phyloP scores from a whole-genome alignment of 192 early-diverging fungal species.

The Phlyctochytrium planicorne region DNA sequence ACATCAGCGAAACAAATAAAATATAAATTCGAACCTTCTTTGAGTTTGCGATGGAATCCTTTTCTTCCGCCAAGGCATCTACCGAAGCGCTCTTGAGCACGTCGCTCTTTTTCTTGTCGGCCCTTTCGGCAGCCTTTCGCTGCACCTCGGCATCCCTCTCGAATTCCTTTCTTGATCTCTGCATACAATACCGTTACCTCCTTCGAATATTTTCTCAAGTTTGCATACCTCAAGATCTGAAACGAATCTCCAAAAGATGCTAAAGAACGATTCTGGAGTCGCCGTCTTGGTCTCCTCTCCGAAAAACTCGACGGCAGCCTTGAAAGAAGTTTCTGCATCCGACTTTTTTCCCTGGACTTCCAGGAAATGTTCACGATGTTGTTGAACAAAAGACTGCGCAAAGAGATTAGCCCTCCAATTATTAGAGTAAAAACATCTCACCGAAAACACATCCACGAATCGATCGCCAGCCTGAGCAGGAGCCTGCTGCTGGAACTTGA shows the following conservation, averaged over 20 bases:
- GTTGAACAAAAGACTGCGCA: not conserved
- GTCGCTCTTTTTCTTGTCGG: slow-evolving; percentile 14
- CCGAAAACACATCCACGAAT: not conserved
- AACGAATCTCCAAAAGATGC: slow-evolving; percentile 23
- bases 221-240: slow-evolving; percentile 19
- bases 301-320: slow-evolving; percentile 30
- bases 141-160: slow-evolving; percentile 34
- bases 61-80: not conserved
- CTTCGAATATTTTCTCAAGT: too few relatives aligned
- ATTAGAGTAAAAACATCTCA: not conserved
- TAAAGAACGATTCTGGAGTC: slow-evolving; percentile 33
- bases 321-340: slow-evolving; percentile 35
- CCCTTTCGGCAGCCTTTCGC: slow-evolving; percentile 16
- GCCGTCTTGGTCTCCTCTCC: slow-evolving; percentile 31
- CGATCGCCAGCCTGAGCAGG: not conserved
- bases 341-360: slow-evolving; percentile 14
- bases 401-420: not conserved
- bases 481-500: not conserved
- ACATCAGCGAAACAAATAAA: not conserved
- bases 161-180: slow-evolving; percentile 44
- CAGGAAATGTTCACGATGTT: slow-evolving; percentile 23
- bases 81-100: not conserved
- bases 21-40: not conserved
- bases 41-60: not conserved
- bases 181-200: too few relatives aligned